phyloP scores from a whole-genome alignment of 1,284 basidiomycete genomes.

The Sporisorium graminicola region DNA sequence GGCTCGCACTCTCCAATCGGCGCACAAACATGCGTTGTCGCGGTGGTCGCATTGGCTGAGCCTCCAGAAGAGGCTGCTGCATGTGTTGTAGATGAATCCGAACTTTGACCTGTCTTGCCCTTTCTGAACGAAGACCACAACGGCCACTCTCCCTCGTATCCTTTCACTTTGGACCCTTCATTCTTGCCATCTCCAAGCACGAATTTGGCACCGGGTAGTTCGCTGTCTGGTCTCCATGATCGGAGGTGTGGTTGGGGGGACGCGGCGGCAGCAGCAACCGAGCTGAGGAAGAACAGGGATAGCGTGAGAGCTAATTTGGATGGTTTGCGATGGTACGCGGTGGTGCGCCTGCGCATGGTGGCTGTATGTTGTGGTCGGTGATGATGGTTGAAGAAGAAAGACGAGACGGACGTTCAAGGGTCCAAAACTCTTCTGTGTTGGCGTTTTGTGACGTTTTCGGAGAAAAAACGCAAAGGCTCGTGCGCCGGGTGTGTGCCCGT shows the following conservation, averaged over 20 bases:
- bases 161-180: slow-evolving; percentile 41
- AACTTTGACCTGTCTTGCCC: neutral
- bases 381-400: neutral
- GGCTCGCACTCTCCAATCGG: slow-evolving; percentile 41
- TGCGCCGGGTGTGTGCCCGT: slow-evolving; percentile 11
- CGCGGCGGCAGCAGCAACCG: slow-evolving; percentile 8
- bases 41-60: neutral
- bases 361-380: slow-evolving; percentile 10
- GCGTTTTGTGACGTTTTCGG: slow-evolving; percentile 5
- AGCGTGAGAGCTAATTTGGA: slow-evolving; percentile 29
- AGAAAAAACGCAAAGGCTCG: slow-evolving; percentile 12
- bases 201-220: slow-evolving; percentile 30
- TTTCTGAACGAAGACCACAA: slow-evolving; percentile 25
- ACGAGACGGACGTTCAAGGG: neutral
- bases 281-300: slow-evolving; percentile 32
- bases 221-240: slow-evolving; percentile 41
- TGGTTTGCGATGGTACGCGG: neutral
- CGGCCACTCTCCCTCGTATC: slow-evolving; percentile 52
- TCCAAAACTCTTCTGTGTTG: neutral
- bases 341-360: slow-evolving; percentile 8
- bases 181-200: slow-evolving; percentile 42
- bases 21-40: slow-evolving; percentile 33
- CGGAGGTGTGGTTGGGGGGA: neutral
- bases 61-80: neutral
- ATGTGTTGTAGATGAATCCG: neutral